These are phyloP conservation scores for Mycena capillaripes DNA, from an alignment of 768 basidiomycete genomes.

Conservation along the genomic window DNA sequence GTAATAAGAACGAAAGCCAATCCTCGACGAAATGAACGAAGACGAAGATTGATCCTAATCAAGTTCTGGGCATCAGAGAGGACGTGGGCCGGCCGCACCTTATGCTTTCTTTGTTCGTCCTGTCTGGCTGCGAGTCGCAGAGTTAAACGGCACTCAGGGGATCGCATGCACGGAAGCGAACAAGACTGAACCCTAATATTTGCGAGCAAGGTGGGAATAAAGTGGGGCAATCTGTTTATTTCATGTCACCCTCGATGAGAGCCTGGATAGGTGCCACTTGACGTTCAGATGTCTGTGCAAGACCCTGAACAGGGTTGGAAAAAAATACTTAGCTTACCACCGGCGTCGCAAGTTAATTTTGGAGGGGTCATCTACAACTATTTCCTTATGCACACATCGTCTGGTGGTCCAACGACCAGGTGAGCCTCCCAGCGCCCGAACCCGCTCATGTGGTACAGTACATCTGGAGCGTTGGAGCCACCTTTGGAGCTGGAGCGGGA, in stretches of 20 bases:
- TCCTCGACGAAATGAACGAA: constrained; percentile 7
- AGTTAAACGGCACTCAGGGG: constrained; percentile 4
- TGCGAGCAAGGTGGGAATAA: constrained; percentile 11
- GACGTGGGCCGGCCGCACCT: constrained; percentile 9
- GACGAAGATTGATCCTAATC: constrained; percentile 11
- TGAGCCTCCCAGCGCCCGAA: not conserved
- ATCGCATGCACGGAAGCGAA: constrained; percentile 21
- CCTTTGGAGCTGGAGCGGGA: constrained; percentile 7
- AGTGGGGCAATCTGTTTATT: constrained; percentile 7
- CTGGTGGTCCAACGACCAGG: too few species aligned
- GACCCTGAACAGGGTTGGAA: too few species aligned
- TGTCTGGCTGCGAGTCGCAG: constrained; percentile 2
- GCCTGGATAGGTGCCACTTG: constrained; percentile 11
- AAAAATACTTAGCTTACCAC: too few species aligned
- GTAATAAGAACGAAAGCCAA: not conserved
- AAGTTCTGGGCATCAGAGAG: constrained; percentile 26
- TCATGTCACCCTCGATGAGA: constrained; percentile 1
- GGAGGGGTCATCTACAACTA: too few species aligned
- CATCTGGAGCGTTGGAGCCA: constrained; percentile 8
- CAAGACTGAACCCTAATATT: not conserved
- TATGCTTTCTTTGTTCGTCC: constrained; percentile 7
- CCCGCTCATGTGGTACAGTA: constrained; percentile 5
- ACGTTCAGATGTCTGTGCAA: not conserved
- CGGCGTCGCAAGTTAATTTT: too few species aligned
- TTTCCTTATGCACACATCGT: too few species aligned